Evolutionary conservation across 805 yeast species (phyloP).

Genomic region (Jamesozyma lodderae): DNA sequence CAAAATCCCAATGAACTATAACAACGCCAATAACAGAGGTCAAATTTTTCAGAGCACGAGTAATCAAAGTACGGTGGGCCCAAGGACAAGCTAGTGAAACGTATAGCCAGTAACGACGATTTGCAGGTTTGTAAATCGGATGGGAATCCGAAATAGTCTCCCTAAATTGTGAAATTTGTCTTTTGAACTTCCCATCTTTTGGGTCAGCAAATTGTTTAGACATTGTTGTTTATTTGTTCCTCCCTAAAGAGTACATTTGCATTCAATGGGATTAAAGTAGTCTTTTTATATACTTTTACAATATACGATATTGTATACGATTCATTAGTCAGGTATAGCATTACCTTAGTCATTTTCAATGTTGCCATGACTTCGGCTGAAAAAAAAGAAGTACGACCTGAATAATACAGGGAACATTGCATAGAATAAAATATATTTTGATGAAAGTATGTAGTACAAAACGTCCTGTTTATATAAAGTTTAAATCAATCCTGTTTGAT

Average conservation of each 20-base stretch:
- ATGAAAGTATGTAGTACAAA: no score
- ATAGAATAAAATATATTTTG: no score
- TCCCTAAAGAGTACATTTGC: no score
- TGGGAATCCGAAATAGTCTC: slow-evolving; percentile 25
- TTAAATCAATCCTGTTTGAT: slow-evolving; percentile 3
- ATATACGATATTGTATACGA: no score
- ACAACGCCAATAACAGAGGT: slow-evolving; percentile 51
- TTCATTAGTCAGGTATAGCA: no score
- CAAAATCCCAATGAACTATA: slow-evolving; percentile 88
- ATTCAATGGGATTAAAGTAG: no score
- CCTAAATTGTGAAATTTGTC: slow-evolving; percentile 29
- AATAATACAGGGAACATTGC: no score
- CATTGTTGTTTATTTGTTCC: slow-evolving; percentile 11
- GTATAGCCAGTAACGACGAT: slow-evolving; percentile 74
- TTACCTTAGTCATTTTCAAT: no score
- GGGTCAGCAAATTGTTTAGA: slow-evolving; percentile 23
- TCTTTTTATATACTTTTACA: no score
- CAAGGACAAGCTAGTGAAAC: slow-evolving; percentile 93
- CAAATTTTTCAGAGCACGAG: slow-evolving; percentile 65
- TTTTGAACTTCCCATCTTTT: slow-evolving; percentile 46
- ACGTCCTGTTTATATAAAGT: no score
- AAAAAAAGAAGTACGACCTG: no score
- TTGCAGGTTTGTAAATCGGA: slow-evolving; percentile 64
- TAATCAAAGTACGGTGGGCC: slow-evolving; percentile 77
- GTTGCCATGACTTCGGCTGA: no score